Conservation (phyloP, 345 rosid genomes). For the Syzygium oleosum region DNA sequence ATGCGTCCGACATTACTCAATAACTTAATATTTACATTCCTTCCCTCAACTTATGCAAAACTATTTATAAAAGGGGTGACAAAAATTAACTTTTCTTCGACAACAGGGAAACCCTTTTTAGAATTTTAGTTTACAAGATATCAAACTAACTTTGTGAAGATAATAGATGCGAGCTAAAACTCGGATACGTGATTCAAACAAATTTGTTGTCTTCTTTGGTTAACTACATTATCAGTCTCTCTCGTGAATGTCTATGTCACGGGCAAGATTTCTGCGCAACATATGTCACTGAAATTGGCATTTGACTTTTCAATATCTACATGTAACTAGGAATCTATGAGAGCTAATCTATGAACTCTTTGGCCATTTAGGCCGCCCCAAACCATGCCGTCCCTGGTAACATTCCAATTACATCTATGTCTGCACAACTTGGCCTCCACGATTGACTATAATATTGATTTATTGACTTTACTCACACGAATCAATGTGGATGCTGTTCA, state of each 20-base stretch:
- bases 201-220: too few species aligned
- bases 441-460: not conserved
- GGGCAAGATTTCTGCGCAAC: not conserved
- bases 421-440: not conserved
- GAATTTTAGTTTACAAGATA: too few species aligned
- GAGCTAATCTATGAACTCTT: not conserved
- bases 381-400: not conserved
- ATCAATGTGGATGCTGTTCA: not conserved
- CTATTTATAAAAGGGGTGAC: not conserved
- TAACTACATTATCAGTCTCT: not conserved
- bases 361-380: not conserved
- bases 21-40: not conserved
- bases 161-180: too few species aligned
- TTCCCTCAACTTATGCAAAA: not conserved
- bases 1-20: not conserved
- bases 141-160: too few species aligned
- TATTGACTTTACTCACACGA: not conserved
- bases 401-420: not conserved
- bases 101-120: too few species aligned
- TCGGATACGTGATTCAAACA: too few species aligned
- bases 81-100: not conserved
- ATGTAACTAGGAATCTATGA: not conserved
- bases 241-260: not conserved
- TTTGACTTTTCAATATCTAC: not conserved
- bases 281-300: not conserved